Conservation (phyloP, 768 basidiomycete species). For the Mrakia hoshinonis region DNA sequence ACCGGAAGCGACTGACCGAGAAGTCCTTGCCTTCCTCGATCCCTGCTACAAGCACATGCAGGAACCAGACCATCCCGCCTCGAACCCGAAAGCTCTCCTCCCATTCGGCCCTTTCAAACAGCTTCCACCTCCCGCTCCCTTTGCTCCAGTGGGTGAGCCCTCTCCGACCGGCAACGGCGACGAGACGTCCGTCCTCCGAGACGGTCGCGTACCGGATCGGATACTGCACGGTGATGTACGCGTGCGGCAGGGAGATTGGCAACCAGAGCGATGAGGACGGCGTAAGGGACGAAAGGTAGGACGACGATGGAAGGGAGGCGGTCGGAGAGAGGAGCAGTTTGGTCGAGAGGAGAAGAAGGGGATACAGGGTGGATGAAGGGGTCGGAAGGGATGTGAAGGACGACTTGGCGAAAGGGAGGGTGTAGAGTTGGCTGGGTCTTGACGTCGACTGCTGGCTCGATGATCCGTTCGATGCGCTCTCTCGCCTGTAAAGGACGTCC, state of each 20-base stretch:
- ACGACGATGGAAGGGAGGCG: constrained; percentile 1
- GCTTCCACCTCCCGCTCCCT: constrained; percentile 88
- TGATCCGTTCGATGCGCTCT: constrained; percentile 61
- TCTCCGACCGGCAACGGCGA: constrained; percentile 83
- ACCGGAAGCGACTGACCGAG: not conserved
- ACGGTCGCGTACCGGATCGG: constrained; percentile 86
- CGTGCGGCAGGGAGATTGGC: constrained; percentile 52
- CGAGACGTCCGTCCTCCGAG: constrained; percentile 78
- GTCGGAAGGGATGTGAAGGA: constrained; percentile 17
- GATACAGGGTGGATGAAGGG: constrained; percentile 44
- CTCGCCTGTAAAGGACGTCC: not conserved
- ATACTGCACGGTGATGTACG: constrained; percentile 85
- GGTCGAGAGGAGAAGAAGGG: constrained; percentile 14
- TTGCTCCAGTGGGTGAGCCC: constrained; percentile 92
- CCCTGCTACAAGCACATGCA: constrained; percentile 85
- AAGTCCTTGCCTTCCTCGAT: constrained; percentile 52
- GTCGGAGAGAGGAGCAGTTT: constrained; percentile 8
- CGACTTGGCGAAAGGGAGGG: not conserved
- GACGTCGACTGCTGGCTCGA: not conserved
- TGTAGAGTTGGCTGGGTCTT: not conserved
- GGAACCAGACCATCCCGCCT: constrained; percentile 93
- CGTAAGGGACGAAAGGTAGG: not conserved
- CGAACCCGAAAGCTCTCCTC: constrained; percentile 78
- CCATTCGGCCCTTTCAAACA: constrained; percentile 69
- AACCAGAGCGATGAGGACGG: constrained; percentile 19